Base-by-base conservation (phyloP, 1,284 basidiomycete genomes). In the Ceratobasidium sp. region DNA sequence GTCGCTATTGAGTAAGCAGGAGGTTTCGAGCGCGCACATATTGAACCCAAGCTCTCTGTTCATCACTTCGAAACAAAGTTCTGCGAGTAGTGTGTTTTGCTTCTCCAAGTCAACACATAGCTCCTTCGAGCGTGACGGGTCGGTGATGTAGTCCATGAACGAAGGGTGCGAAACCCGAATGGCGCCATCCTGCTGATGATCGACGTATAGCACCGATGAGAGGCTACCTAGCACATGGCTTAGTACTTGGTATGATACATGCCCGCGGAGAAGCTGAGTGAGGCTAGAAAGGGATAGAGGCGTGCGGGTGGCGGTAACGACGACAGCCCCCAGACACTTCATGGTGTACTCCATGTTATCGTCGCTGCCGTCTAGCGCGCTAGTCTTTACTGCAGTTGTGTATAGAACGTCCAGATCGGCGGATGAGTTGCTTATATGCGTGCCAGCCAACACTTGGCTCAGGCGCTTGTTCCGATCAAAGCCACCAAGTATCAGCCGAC, bases 1-100 rank as follows among this genome's bases (percentile, higher is more conserved):
- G 20, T 61, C 38, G 26, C 17, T 17, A 48, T 75, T 50, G n/a
- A 62, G 59, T 9, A 44, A 1, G 23, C 26, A n/a, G 15, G 71
- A 75, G 40, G n/a, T 62, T 42, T 75, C 59, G 12, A 75, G 17
- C 20, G 28, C 23, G 42, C 71, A 75, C 13, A 75, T 75, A 33
- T 75, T 75, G 59, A 75, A 75, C 56, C 17, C 6, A 1, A 75
- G 71, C 15, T 15, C 57, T 20, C 42, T 38, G 0, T 13, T 17
- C 69, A 71, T 71, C 1, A 6, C 33, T 9, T 38, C 26, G 38
- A 59, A n/a, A 28, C 69, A 71, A 52, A 52, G n/a, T 3, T 13
- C 15, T 23, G 54, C 69, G 46, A 71, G 54, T 15, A 48, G 6
- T 20, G 23, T 26, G 42, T 67, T 67, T 15, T 67, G 65, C 28